phyloP scores from a whole-genome alignment of 1,139 yeast species.

The Geotrichum histeridarum region DNA sequence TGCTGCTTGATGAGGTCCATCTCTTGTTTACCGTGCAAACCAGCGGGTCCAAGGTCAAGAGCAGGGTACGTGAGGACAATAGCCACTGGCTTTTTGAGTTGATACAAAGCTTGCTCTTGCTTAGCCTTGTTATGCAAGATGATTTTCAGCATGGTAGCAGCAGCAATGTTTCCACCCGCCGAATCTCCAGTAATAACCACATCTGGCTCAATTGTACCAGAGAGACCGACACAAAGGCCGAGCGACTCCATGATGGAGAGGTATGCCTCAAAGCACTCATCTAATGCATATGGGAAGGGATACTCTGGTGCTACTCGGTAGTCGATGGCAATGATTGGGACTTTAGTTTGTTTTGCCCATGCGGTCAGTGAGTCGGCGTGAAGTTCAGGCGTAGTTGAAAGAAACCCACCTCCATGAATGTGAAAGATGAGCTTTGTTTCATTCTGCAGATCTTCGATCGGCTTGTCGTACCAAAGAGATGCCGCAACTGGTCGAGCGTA shows the following conservation, averaged over 20 bases:
- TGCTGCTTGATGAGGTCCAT: slow-evolving; percentile 23
- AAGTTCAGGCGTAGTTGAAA: slow-evolving; percentile 20
- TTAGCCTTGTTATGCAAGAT: slow-evolving; percentile 15
- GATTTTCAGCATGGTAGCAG: slow-evolving; percentile 21
- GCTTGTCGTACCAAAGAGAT: slow-evolving; percentile 22
- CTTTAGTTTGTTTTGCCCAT: slow-evolving; percentile 24
- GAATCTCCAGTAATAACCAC: slow-evolving; percentile 24
- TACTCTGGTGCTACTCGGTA: slow-evolving; percentile 47
- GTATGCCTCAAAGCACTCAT: slow-evolving; percentile 45
- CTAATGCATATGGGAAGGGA: slow-evolving; percentile 48
- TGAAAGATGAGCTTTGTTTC: slow-evolving; percentile 22
- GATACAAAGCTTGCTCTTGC: slow-evolving; percentile 11
- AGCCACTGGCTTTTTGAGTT: slow-evolving; percentile 25
- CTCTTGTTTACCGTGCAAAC: slow-evolving; percentile 21
- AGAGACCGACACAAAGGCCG: slow-evolving; percentile 22
- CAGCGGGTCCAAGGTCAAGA: slow-evolving; percentile 23
- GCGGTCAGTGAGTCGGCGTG: slow-evolving; percentile 21
- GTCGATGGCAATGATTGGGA: slow-evolving; percentile 36
- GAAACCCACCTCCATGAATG: slow-evolving; percentile 24
- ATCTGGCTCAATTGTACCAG: slow-evolving; percentile 21
- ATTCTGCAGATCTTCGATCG: slow-evolving; percentile 19
- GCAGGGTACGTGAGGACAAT: slow-evolving; percentile 23
- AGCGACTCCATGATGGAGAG: slow-evolving; percentile 25
- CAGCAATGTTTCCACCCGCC: slow-evolving; percentile 24
- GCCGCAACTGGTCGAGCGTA: slow-evolving; percentile 22